A percentile compares a stretch with the other conserved stretches of the same genome.
Conservation (phyloP, 2,329 filamentous ascomycete species). For the Xylariaceae sp. region DNA sequence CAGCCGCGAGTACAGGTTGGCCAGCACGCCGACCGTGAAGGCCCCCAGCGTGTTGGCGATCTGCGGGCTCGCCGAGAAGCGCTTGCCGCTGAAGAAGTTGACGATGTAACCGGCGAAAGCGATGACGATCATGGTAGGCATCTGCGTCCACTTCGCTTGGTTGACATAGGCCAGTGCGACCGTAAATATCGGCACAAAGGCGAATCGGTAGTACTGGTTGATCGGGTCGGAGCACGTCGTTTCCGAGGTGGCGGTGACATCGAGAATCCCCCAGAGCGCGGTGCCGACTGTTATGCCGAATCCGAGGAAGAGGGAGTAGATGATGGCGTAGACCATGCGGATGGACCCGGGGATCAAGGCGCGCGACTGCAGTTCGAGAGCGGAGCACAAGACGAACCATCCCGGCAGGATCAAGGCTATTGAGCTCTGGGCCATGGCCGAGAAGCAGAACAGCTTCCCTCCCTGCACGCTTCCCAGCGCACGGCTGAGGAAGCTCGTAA, state of each 20-base stretch:
- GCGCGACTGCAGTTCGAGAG: constrained; percentile 60
- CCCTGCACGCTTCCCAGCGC: constrained; percentile 58
- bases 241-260: constrained; percentile 29
- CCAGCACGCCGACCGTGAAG: constrained; percentile 66
- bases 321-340: constrained; percentile 66
- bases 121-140: constrained; percentile 69
- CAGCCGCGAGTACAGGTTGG: constrained; percentile 65
- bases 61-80: constrained; percentile 63
- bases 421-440: constrained; percentile 62
- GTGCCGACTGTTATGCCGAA: constrained; percentile 56
- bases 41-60: constrained; percentile 72
- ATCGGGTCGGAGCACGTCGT: constrained; percentile 23
- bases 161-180: constrained; percentile 69
- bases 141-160: constrained; percentile 74
- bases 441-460: constrained; percentile 60
- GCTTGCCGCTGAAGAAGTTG: constrained; percentile 62
- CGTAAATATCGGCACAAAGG: constrained; percentile 68
- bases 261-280: constrained; percentile 37
- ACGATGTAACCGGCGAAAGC: constrained; percentile 67
- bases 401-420: constrained; percentile 69
- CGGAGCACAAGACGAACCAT: constrained; percentile 35
- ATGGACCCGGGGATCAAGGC: constrained; percentile 65
- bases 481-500: constrained; percentile 63
- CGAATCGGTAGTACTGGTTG: constrained; percentile 44
- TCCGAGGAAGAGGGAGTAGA: constrained; percentile 65